These are phyloP conservation scores for Cordyceps tenuipes DNA, from an alignment of 2,329 filamentous ascomycete species.

Conservation along the genomic window DNA sequence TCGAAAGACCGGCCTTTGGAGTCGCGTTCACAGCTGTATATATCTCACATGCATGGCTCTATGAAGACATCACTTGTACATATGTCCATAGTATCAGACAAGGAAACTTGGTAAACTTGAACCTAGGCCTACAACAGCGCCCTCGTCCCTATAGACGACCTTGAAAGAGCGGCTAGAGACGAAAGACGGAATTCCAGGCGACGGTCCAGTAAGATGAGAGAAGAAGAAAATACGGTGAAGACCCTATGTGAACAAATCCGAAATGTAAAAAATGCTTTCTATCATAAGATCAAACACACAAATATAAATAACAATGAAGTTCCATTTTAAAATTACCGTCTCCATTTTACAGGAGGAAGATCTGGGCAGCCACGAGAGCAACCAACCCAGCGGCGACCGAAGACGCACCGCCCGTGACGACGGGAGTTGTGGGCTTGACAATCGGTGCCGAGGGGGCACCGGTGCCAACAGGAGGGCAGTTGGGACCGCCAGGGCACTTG, in stretches of 20 bases:
- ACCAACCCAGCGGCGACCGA: slow-evolving; percentile 3
- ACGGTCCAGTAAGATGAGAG: background rate
- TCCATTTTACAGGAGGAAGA: slow-evolving; percentile 4
- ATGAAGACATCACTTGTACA: background rate
- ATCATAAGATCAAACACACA: slow-evolving; percentile 7
- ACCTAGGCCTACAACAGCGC: background rate
- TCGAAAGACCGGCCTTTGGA: too few relatives aligned
- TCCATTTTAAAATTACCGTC: background rate
- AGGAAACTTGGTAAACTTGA: background rate
- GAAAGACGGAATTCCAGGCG: background rate
- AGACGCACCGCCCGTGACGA: slow-evolving; percentile 4
- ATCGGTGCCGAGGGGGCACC: background rate
- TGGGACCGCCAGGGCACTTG: slow-evolving; percentile 1
- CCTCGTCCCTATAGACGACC: background rate
- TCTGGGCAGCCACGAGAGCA: slow-evolving; percentile 7
- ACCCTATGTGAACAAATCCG: slow-evolving; percentile 4
- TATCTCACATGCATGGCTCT: background rate
- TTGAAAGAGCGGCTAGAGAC: background rate
- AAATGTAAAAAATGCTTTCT: slow-evolving; percentile 5
- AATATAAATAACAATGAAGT: background rate
- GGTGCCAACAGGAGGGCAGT: slow-evolving; percentile 4
- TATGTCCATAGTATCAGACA: background rate
- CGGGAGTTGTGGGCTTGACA: background rate
- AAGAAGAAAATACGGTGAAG: background rate
- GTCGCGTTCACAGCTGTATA: background rate